These are phyloP conservation scores for Dovyalis caffra DNA, from an alignment of 345 rosid genomes.

Conservation along the genomic window DNA sequence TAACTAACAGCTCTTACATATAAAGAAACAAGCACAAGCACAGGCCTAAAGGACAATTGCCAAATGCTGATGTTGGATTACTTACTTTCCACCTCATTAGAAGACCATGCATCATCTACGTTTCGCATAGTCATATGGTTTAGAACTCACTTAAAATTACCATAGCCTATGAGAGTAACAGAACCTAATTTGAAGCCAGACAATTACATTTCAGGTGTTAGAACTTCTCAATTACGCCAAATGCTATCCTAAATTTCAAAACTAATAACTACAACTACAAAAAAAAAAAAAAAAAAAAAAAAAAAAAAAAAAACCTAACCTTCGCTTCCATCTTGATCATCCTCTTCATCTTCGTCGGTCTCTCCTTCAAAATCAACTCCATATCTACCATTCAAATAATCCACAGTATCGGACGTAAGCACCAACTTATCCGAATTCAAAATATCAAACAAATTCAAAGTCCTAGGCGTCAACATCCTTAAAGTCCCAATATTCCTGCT, in stretches of 20 bases:
- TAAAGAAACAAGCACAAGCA: too few species aligned
- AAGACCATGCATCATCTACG: too few species aligned
- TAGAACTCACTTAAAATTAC: not conserved
- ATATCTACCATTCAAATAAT: slow-evolving; percentile 66
- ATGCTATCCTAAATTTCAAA: not conserved
- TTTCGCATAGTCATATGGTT: too few species aligned
- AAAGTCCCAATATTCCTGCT: slow-evolving; percentile 83
- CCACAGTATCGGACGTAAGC: slow-evolving; percentile 68
- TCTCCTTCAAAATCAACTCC: slow-evolving; percentile 48
- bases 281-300: not conserved
- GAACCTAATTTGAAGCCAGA: not conserved
- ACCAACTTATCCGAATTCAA: slow-evolving; percentile 84
- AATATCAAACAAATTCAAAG: slow-evolving; percentile 80
- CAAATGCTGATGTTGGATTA: too few species aligned
- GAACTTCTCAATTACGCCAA: not conserved
- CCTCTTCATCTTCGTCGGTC: slow-evolving; percentile 36
- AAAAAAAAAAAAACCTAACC: not conserved
- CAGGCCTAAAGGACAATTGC: too few species aligned
- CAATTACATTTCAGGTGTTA: not conserved
- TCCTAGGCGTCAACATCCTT: slow-evolving; percentile 86
- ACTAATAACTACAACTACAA: not conserved
- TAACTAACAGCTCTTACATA: too few species aligned
- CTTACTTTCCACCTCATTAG: too few species aligned
- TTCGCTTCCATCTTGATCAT: slow-evolving; percentile 32
- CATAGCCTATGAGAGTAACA: not conserved